phyloP scores from a whole-genome alignment of 2,329 filamentous ascomycete species.

The Dactylellina sp. region DNA sequence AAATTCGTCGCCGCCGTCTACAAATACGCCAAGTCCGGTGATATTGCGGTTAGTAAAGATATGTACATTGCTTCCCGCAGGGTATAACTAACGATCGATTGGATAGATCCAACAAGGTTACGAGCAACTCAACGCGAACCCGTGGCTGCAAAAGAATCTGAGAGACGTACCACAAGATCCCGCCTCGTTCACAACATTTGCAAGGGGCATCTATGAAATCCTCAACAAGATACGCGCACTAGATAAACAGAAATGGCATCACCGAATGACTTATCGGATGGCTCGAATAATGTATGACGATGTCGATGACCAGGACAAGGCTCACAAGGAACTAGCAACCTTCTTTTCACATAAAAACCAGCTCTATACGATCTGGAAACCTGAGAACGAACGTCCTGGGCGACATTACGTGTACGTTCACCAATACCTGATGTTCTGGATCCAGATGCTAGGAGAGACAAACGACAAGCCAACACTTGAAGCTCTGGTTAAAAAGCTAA shows the following conservation, averaged over 20 bases:
- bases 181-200: constrained; percentile 44
- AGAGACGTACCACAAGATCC: constrained; percentile 52
- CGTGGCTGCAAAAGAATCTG: constrained; percentile 53
- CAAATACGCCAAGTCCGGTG: constrained; percentile 75
- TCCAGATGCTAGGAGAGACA: constrained; percentile 77
- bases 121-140: constrained; percentile 45
- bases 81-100: constrained; percentile 66
- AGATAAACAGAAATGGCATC: constrained; percentile 92
- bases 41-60: constrained; percentile 64
- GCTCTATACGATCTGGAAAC: constrained; percentile 94
- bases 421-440: constrained; percentile 85
- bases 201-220: constrained; percentile 62
- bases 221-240: constrained; percentile 72
- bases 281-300: constrained; percentile 69
- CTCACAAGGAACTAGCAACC: constrained; percentile 81
- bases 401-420: constrained; percentile 93
- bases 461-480: constrained; percentile 82
- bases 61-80: constrained; percentile 30
- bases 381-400: constrained; percentile 83
- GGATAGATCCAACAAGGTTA: constrained; percentile 52
- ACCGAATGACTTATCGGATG: constrained; percentile 85
- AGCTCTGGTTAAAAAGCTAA: constrained; percentile 79
- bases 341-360: constrained; percentile 95
- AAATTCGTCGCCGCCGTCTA: constrained; percentile 85
- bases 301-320: constrained; percentile 69